These are phyloP conservation scores for Colletotrichum camelliae DNA, from an alignment of 2,329 filamentous ascomycete species.

Conservation along the genomic window DNA sequence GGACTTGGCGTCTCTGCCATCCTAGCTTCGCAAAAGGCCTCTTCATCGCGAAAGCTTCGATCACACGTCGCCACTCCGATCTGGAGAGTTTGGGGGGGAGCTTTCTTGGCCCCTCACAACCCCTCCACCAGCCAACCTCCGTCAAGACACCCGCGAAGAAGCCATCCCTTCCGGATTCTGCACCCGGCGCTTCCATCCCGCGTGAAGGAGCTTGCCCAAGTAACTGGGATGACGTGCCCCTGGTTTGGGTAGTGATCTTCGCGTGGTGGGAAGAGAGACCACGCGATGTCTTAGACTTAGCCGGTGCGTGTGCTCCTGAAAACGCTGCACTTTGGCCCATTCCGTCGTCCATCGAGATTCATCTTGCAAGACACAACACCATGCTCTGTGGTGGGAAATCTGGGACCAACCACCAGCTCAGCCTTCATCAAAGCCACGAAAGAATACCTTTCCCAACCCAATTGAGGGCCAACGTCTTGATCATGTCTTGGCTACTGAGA, in stretches of 20 bases:
- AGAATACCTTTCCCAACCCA: not conserved
- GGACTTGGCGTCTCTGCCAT: not conserved
- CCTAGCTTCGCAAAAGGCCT: not conserved
- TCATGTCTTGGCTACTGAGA: not conserved
- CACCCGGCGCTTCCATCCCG: not conserved
- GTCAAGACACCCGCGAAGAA: not conserved
- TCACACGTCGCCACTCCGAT: slow-evolving; percentile 1
- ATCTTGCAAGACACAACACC: not conserved
- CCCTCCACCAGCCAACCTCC: not conserved
- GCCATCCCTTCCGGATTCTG: not conserved
- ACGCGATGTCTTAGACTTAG: not conserved
- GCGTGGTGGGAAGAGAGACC: not conserved
- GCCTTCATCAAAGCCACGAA: not conserved
- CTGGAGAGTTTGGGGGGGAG: not conserved
- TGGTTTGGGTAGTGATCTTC: slow-evolving; percentile 8
- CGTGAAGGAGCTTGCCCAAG: not conserved
- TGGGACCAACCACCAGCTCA: not conserved
- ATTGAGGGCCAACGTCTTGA: not conserved
- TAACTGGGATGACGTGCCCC: not conserved
- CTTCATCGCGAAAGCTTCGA: not conserved
- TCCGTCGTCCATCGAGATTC: slow-evolving; percentile 4
- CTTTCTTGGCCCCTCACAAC: not conserved
- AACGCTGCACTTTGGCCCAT: not conserved
- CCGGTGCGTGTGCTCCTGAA: not conserved
- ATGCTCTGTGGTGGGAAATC: not conserved